Evolutionary conservation across 2,329 filamentous ascomycete species (phyloP).

Genomic region (Calonectria henricotiae): DNA sequence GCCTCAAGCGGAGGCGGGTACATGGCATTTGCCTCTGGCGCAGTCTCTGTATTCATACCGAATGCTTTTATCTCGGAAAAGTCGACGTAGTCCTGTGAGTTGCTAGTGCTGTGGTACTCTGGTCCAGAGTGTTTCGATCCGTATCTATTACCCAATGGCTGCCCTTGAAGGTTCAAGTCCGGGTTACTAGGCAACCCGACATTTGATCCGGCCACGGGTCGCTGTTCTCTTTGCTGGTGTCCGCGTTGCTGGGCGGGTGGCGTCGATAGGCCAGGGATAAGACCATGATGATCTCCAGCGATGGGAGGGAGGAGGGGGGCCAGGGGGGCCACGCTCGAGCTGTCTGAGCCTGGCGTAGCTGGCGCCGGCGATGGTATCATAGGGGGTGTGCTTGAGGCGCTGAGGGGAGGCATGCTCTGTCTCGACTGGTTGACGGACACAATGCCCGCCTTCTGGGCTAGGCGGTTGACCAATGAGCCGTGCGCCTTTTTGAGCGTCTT

Average conservation of each 20-base stretch:
- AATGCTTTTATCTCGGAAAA: conserved; percentile 44
- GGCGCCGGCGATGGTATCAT: conserved; percentile 42
- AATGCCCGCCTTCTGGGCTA: conserved; percentile 60
- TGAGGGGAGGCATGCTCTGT: conserved; percentile 36
- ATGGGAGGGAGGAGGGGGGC: conserved; percentile 43
- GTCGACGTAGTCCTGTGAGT: conserved; percentile 46
- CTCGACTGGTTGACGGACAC: conserved; percentile 43
- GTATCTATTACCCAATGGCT: conserved; percentile 32
- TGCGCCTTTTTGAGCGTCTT: conserved; percentile 87
- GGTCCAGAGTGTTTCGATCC: conserved; percentile 40
- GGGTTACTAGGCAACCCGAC: conserved; percentile 22
- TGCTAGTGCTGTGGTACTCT: conserved; percentile 45
- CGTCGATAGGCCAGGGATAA: conserved; percentile 30
- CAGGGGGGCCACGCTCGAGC: conserved; percentile 36
- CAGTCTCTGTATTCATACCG: conserved; percentile 27
- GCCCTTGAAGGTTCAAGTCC: conserved; percentile 23
- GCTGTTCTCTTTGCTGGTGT: conserved; percentile 22
- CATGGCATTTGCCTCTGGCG: conserved; percentile 31
- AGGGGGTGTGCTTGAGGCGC: conserved; percentile 29
- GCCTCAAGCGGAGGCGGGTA: conserved; percentile 31
- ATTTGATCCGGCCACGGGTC: conserved; percentile 5
- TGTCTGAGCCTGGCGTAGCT: conserved; percentile 38
- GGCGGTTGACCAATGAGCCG: conserved; percentile 76
- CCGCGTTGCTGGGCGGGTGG: conserved; percentile 26
- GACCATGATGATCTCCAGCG: conserved; percentile 32